Base-by-base conservation (phyloP, 1,284 basidiomycete genomes). In the Ustilago shanxiensis region DNA sequence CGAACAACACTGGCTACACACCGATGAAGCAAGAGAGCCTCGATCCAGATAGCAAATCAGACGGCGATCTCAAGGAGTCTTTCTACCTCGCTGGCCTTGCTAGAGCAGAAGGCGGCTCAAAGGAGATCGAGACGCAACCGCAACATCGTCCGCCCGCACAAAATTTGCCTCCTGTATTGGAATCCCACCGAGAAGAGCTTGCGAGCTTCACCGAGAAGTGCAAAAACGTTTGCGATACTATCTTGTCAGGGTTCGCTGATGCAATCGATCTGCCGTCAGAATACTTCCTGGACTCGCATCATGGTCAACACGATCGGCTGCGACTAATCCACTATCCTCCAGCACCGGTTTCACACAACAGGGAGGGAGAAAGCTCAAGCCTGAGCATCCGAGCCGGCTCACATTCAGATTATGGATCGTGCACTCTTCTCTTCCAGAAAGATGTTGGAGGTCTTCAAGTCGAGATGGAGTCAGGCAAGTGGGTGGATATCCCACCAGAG, bases 351-450 rank as follows among this genome's bases (percentile, higher is more conserved):
- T 44, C 47, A 16, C 2, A 14, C n/a, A 41, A 39, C 11, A 29
- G 55, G 10, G 52, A 39, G 9, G 64, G n/a, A 7, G 35, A 5
- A 18, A 20, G n/a, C 33, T 56, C 54, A 18, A 28, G 29, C 28
- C 13, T 44, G 18, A 58, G 69, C 50, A 83, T 83, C 51, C 71
- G 81, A 29, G 81, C 81, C 0, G 80, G 80, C n/a, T 64, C 79
- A 7, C 72, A 77, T 58, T 54, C 80, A 90, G 93, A 93, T 86
- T 95, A 94, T 79, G 93, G 94, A 5, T 92, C 92, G 18, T 86
- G 94, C 79, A 94, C 94, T 0, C 87, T 95, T 20, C 88, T 95
- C 9, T 95, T 94, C 87, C 93, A 95, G 86, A 93, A 94, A 83
- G 74, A 91, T 88, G 91, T 95, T 56, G 93, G 93, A 18, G 93